These are phyloP conservation scores for Prunus fruticosa DNA, from an alignment of 306 rosid genomes.

Conservation along the genomic window DNA sequence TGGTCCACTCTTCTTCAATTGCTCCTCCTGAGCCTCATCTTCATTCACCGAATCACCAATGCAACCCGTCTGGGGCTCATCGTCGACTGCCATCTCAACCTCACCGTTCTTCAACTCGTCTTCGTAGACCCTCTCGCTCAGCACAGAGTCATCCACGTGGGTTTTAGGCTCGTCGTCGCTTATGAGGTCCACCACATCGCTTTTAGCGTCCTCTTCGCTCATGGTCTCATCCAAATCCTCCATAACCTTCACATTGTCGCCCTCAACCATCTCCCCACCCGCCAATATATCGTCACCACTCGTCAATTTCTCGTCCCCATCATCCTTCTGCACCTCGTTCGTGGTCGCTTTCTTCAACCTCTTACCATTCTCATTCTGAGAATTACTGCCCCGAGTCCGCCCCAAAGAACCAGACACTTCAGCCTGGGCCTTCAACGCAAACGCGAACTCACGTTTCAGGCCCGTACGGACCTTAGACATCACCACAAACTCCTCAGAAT, in stretches of 20 bases:
- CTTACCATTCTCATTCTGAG: constrained; percentile 17
- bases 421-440: constrained; percentile 58
- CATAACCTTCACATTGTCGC: constrained; percentile 10
- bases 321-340: neutral
- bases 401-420: constrained; percentile 48
- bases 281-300: constrained; percentile 2
- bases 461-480: constrained; percentile 64
- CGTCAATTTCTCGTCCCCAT: neutral
- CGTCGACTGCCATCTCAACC: constrained; percentile 6
- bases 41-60: neutral
- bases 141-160: constrained; percentile 20
- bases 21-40: neutral
- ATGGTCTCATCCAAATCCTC: constrained; percentile 19
- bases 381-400: constrained; percentile 48
- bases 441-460: constrained; percentile 64
- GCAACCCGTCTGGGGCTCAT: constrained; percentile 19
- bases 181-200: constrained; percentile 64
- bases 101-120: constrained; percentile 24
- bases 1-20: neutral
- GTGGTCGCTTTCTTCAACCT: constrained; percentile 25
- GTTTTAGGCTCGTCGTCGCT: constrained; percentile 71
- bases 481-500: constrained; percentile 58
- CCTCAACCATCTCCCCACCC: constrained; percentile 7
- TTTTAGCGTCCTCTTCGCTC: constrained; percentile 73
- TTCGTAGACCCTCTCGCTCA: neutral